Base-by-base conservation (phyloP, 805 yeast genomes). In the Wickerhamomyces sydowiorum region DNA sequence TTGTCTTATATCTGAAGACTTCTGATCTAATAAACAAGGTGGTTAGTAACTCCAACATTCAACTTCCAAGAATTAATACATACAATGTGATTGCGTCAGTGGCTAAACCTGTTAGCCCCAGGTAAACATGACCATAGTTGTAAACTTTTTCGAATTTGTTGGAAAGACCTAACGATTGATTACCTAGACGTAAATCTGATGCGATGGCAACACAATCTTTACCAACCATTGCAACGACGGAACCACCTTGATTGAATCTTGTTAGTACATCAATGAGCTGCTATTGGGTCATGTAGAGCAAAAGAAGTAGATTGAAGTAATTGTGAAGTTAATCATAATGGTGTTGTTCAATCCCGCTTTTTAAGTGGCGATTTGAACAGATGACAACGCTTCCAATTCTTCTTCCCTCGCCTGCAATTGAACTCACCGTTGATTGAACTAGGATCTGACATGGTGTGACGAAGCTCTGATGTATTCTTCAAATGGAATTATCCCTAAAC, bases 131-230 rank as follows among this genome's bases (percentile, higher is more conserved):
- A 17, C 90, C 96, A 61, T 80, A 82, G 52, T 80, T 81, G 62
- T 91, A 89, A 46, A 93, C 74, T 70, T 93, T 93, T 59, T 93
- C 97, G 64, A 93, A 95, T 57, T 89, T 83, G 64, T 89, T 89
- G 37, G 97, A 72, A 37, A 93, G 79, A 42, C 98, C 97, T 20
- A 93, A 71, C 7, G 96, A 86, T 64, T 93, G 99, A 62, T 81
- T 80, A 19, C 99, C 99, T 48, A 93, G 72, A 57, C 98, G 82
- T 59, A 93, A 72, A 67, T 93, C 99, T 55, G 93, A 83, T 4
- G 97, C 99, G 57, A 93, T 89, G 24, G 98, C 99, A 42, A 93
- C 90, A 72, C 99, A 93, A 54, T 89, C 97, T 61, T 95, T 90
- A 56, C 99, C 99, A 21, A 83, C 83, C 99, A 93, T 93, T 50